Evolutionary conservation across 257 asterid genomes (phyloP).

Genomic region (Nyctanthes arbortristis): DNA sequence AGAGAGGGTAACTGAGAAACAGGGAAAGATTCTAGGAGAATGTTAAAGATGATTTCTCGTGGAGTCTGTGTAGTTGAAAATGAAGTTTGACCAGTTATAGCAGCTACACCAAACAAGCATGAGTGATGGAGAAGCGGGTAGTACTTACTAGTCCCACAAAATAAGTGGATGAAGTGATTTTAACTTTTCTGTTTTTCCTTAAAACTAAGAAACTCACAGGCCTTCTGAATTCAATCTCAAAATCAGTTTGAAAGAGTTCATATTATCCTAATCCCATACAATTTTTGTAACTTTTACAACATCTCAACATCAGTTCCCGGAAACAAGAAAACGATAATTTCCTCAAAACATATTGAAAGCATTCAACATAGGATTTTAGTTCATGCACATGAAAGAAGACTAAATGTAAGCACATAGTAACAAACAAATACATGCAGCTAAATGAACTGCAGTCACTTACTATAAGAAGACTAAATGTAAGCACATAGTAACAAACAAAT

Average conservation of each 20-base stretch:
- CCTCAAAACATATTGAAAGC: slow-evolving; percentile 6
- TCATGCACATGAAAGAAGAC: slow-evolving; percentile 13
- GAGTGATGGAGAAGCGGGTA: too few species aligned
- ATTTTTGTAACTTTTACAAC: background rate
- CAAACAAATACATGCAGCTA: too few species aligned
- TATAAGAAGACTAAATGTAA: slow-evolving; percentile 37
- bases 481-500: background rate
- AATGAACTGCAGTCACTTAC: slow-evolving; percentile 46
- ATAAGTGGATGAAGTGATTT: too few species aligned
- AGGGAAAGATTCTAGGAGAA: too few species aligned
- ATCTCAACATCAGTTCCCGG: slow-evolving; percentile 4
- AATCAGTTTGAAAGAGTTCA: slow-evolving; percentile 12
- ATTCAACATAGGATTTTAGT: slow-evolving; percentile 5
- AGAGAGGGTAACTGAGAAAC: too few species aligned
- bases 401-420: slow-evolving; percentile 7
- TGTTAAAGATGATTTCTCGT: too few species aligned
- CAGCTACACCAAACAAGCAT: too few species aligned
- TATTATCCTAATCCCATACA: background rate
- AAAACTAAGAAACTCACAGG: too few species aligned
- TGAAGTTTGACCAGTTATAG: too few species aligned
- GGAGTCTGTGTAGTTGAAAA: too few species aligned
- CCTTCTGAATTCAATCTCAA: slow-evolving; percentile 6
- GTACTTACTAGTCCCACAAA: too few species aligned
- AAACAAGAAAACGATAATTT: background rate
- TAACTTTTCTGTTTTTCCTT: too few species aligned